These are phyloP conservation scores for Hansenula anomala DNA, from an alignment of 1,139 yeast species.

Conservation along the genomic window DNA sequence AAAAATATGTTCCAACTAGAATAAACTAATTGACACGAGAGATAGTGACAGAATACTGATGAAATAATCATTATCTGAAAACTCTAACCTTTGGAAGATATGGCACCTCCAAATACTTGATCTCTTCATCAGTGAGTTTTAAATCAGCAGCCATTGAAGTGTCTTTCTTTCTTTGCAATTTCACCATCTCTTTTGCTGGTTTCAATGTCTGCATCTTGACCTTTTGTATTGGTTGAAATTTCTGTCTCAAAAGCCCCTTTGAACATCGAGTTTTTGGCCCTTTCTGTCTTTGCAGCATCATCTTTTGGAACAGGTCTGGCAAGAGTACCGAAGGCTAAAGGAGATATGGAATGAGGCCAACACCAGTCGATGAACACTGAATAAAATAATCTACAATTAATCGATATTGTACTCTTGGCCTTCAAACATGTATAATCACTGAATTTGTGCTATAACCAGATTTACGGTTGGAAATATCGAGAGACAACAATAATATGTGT, in stretches of 20 bases:
- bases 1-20: too few relatives aligned
- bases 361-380: too few relatives aligned
- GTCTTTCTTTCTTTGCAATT: slow-evolving; percentile 50
- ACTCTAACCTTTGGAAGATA: not conserved
- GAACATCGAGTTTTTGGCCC: slow-evolving; percentile 17
- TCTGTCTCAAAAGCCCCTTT: slow-evolving; percentile 7
- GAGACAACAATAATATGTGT: too few relatives aligned
- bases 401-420: too few relatives aligned
- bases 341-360: slow-evolving; percentile 47
- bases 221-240: slow-evolving; percentile 9
- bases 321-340: slow-evolving; percentile 41
- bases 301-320: slow-evolving; percentile 32
- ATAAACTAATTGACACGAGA: too few relatives aligned
- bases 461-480: too few relatives aligned
- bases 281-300: slow-evolving; percentile 9
- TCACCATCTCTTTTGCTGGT: slow-evolving; percentile 48
- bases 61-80: too few relatives aligned
- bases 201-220: slow-evolving; percentile 25
- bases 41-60: too few relatives aligned
- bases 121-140: slow-evolving; percentile 40
- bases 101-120: slow-evolving; percentile 38
- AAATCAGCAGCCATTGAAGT: slow-evolving; percentile 38
- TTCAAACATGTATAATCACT: too few relatives aligned
- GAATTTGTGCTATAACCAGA: too few relatives aligned
- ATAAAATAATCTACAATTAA: too few relatives aligned